These are phyloP conservation scores for Nematodospora valgi DNA, from an alignment of 805 yeast species.

Conservation along the genomic window DNA sequence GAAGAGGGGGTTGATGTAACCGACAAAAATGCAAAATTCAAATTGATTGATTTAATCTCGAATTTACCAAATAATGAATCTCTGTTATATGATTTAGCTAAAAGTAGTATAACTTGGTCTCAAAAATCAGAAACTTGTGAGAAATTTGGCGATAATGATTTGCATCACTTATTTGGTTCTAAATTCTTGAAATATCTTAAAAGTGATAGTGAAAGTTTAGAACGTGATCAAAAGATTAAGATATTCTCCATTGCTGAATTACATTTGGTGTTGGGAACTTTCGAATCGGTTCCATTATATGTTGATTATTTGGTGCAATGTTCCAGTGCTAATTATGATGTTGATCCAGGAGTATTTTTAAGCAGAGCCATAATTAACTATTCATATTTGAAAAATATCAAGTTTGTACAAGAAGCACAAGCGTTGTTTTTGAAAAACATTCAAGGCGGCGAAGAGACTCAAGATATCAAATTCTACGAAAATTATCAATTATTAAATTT, in stretches of 20 bases:
- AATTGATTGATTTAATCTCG: conserved; percentile 45
- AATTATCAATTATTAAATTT: conserved; percentile 56
- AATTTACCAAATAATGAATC: conserved; percentile 42
- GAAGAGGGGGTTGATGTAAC: conserved; percentile 41
- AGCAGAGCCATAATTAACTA: conserved; percentile 73
- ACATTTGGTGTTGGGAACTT: conserved; percentile 66
- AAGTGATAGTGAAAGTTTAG: conserved; percentile 7
- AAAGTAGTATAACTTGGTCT: conserved; percentile 68
- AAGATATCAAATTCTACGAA: conserved; percentile 35
- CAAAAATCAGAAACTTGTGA: conserved; percentile 36
- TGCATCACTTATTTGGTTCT: conserved; percentile 71
- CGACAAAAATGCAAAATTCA: conserved; percentile 40
- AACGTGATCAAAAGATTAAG: conserved; percentile 24
- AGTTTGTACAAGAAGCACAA: conserved; percentile 46
- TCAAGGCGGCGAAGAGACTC: conserved; percentile 15
- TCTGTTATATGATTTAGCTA: conserved; percentile 60
- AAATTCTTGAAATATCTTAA: conserved; percentile 47
- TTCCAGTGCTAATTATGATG: conserved; percentile 21
- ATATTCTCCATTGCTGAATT: conserved; percentile 66
- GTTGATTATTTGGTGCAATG: conserved; percentile 46
- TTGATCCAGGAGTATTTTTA: conserved; percentile 36
- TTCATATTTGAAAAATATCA: conserved; percentile 61
- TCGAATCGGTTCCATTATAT: conserved; percentile 42
- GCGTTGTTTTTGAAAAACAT: conserved; percentile 20
- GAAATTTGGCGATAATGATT: conserved; percentile 68